A percentile compares a stretch with the other conserved stretches of the same genome.
Evolutionary conservation across 129 eudicot genomes (phyloP).

Genomic region (Escallonia rubra): DNA sequence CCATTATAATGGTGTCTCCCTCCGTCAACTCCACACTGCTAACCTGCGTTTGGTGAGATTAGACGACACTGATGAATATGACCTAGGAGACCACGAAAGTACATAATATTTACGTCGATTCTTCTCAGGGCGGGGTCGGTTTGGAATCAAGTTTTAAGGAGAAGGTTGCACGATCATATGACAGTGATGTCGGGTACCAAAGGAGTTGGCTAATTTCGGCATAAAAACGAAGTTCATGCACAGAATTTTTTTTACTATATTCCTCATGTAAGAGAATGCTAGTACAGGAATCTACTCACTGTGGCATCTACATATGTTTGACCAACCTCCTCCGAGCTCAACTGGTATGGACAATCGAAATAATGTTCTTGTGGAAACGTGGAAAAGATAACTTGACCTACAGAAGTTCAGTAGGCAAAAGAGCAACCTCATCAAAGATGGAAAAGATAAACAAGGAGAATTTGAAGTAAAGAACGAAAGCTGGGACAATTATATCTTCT

Average conservation of each 20-base stretch:
- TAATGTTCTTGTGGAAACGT: constrained; percentile 89
- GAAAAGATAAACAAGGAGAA: not conserved
- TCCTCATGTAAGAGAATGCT: not conserved
- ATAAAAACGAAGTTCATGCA: too few species aligned
- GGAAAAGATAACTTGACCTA: constrained; percentile 79
- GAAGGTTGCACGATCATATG: too few species aligned
- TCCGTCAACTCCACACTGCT: constrained; percentile 54
- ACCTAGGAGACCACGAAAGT: not conserved
- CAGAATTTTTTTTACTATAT: not conserved
- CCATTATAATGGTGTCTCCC: constrained; percentile 81
- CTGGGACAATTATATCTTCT: not conserved
- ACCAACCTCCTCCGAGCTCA: constrained; percentile 79
- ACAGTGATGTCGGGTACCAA: too few species aligned
- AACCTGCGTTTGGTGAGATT: constrained; percentile 41
- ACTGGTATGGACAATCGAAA: constrained; percentile 92
- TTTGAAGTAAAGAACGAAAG: not conserved
- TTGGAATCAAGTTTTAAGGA: too few species aligned
- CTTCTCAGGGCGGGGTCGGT: too few species aligned
- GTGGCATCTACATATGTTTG: constrained; percentile 90
- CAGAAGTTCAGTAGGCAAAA: constrained; percentile 14
- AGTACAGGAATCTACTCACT: constrained; percentile 29
- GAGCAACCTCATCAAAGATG: not conserved
- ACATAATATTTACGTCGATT: too few species aligned
- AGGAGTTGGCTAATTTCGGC: too few species aligned
- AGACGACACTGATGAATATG: constrained; percentile 3